Conservation (phyloP, 257 asterid genomes). For the Henckelia pumila region DNA sequence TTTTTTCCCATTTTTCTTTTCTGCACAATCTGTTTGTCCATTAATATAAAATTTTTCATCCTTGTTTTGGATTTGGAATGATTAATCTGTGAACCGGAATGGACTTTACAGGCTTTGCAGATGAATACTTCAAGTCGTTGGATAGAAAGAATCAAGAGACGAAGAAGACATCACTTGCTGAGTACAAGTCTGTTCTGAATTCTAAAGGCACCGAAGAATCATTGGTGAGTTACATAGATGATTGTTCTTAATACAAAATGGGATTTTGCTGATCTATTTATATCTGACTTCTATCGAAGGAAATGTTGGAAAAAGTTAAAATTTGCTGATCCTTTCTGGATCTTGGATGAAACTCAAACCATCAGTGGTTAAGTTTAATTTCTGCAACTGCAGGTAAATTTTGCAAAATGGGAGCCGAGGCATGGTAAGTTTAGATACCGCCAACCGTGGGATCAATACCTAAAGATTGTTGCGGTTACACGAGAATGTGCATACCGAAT, state of each 20-base stretch:
- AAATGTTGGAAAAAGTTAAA: too few species aligned
- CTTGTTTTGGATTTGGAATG: background rate
- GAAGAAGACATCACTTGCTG: slow-evolving; percentile 11
- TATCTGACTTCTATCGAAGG: too few species aligned
- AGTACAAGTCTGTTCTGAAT: slow-evolving; percentile 23
- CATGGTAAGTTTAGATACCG: slow-evolving; percentile 29
- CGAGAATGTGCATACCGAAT: slow-evolving; percentile 33
- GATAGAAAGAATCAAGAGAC: background rate
- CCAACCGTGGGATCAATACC: slow-evolving; percentile 39
- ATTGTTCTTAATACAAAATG: background rate
- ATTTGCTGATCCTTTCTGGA: too few species aligned
- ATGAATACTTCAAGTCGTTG: slow-evolving; percentile 20
- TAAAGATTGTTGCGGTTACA: slow-evolving; percentile 23
- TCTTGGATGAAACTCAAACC: background rate
- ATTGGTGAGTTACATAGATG: slow-evolving; percentile 19
- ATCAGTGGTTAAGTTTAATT: background rate
- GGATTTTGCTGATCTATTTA: too few species aligned
- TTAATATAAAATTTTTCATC: too few species aligned
- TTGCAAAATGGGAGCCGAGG: slow-evolving; percentile 36
- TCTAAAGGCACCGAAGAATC: slow-evolving; percentile 27
- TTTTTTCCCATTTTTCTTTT: background rate
- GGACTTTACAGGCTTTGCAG: slow-evolving; percentile 26
- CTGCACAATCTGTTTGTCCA: background rate
- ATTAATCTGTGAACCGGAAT: too few species aligned
- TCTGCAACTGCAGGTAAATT: slow-evolving; percentile 22